A percentile compares a stretch with the other conserved stretches of the same genome.
These are phyloP conservation scores for Amanita rimosa DNA, from an alignment of 768 basidiomycete species.

Conservation along the genomic window DNA sequence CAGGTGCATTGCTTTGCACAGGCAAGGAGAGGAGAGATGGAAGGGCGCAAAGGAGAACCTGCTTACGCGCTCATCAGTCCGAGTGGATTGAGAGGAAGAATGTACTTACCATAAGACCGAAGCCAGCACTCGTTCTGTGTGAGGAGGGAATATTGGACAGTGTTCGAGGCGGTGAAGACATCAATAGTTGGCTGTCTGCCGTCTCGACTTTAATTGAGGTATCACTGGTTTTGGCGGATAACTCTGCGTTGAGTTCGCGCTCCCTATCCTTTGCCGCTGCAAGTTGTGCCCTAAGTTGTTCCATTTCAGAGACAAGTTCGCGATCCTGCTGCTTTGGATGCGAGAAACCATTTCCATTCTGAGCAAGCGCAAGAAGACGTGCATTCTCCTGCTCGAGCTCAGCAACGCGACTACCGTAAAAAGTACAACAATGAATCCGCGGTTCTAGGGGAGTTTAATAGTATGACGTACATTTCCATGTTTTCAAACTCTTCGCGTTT, in stretches of 20 bases:
- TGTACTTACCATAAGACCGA: conserved; percentile 58
- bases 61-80: conserved; percentile 15
- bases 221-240: conserved; percentile 29
- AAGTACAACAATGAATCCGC: conserved; percentile 7
- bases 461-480: conserved; percentile 73
- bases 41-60: conserved; percentile 71
- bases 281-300: conserved; percentile 54
- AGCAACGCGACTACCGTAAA: conserved; percentile 56
- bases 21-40: conserved; percentile 65
- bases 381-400: conserved; percentile 81
- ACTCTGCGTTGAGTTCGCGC: conserved; percentile 50
- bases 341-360: conserved; percentile 22
- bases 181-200: conserved; percentile 37
- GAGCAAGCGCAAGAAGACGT: conserved; percentile 50
- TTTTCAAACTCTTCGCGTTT: conserved; percentile 87
- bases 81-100: background rate
- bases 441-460: conserved; percentile 10
- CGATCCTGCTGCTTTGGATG: conserved; percentile 19
- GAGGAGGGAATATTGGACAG: conserved; percentile 27
- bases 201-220: conserved; percentile 48
- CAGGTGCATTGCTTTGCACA: conserved; percentile 40
- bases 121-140: conserved; percentile 51
- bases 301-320: conserved; percentile 46
- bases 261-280: conserved; percentile 58
- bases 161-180: conserved; percentile 29